These are phyloP conservation scores for Thielaviopsis cerberus DNA, from an alignment of 2,329 filamentous ascomycete genomes.

Conservation along the genomic window DNA sequence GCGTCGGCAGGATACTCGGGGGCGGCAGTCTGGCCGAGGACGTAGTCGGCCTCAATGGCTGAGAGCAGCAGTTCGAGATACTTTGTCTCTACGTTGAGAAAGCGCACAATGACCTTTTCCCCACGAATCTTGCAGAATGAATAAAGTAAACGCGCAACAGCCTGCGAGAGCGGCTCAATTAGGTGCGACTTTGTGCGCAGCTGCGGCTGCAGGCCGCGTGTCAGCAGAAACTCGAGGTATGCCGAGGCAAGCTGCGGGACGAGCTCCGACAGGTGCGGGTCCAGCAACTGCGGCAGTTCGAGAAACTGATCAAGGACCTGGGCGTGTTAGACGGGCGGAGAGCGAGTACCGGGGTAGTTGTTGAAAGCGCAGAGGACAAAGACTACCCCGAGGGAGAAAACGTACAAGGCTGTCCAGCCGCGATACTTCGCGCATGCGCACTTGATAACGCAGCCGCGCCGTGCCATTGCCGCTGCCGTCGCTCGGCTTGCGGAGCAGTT, in stretches of 20 bases:
- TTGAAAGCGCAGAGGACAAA: slow-evolving; percentile 2
- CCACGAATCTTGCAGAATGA: slow-evolving; percentile 87
- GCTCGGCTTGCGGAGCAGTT: slow-evolving; percentile 32
- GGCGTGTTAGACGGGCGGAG: neutral
- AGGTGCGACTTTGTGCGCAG: slow-evolving; percentile 21
- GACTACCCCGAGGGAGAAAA: no score
- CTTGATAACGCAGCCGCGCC: slow-evolving; percentile 27
- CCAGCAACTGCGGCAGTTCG: slow-evolving; percentile 83
- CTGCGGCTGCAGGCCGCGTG: slow-evolving; percentile 22
- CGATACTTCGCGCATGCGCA: slow-evolving; percentile 30
- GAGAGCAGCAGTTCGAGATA: slow-evolving; percentile 65
- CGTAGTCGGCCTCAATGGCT: slow-evolving; percentile 47
- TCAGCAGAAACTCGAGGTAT: slow-evolving; percentile 49
- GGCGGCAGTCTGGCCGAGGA: neutral
- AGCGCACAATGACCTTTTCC: slow-evolving; percentile 77
- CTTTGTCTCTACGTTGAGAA: slow-evolving; percentile 75
- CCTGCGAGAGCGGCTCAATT: slow-evolving; percentile 41
- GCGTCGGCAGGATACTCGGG: slow-evolving; percentile 2
- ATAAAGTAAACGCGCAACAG: slow-evolving; percentile 66
- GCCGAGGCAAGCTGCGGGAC: slow-evolving; percentile 57
- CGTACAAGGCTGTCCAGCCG: slow-evolving; percentile 29
- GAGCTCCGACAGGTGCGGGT: slow-evolving; percentile 60
- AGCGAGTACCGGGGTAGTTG: slow-evolving; percentile 6
- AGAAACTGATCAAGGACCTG: slow-evolving; percentile 70
- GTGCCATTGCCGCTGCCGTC: slow-evolving; percentile 26